These are phyloP conservation scores for Cutaneotrichosporon sp. DNA, from an alignment of 1,284 basidiomycete genomes.

Conservation along the genomic window DNA sequence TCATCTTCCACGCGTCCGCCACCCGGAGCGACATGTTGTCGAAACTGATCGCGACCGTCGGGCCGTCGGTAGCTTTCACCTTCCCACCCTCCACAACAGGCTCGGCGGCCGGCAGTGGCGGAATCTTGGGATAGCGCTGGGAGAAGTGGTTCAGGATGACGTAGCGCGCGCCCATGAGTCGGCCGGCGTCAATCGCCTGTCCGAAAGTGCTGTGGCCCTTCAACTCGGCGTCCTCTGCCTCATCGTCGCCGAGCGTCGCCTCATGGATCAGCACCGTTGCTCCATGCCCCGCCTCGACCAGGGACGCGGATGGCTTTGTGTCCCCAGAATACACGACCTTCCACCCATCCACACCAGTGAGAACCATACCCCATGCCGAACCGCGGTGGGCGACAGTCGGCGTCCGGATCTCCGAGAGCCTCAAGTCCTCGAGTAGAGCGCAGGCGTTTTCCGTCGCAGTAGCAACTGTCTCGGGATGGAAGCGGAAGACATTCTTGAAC, in stretches of 20 bases:
- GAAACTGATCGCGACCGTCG: conserved; percentile 70
- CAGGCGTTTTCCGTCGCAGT: neutral
- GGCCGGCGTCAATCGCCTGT: conserved; percentile 76
- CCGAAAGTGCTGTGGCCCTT: conserved; percentile 90
- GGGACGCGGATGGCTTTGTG: conserved; percentile 70
- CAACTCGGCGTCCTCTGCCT: conserved; percentile 65
- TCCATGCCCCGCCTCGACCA: conserved; percentile 66
- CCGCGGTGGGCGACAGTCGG: conserved; percentile 73
- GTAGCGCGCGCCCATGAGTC: conserved; percentile 77
- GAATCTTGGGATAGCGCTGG: conserved; percentile 85
- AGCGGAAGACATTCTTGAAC: conserved; percentile 21
- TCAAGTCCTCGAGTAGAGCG: conserved; percentile 29
- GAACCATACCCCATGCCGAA: conserved; percentile 66
- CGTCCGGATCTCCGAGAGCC: conserved; percentile 57
- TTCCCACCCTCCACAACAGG: conserved; percentile 2
- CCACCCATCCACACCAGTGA: conserved; percentile 73
- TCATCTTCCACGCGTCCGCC: conserved; percentile 77
- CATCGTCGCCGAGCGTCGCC: conserved; percentile 79
- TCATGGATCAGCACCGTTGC: conserved; percentile 90
- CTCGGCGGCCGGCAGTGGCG: conserved; percentile 52
- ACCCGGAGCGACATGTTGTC: conserved; percentile 73
- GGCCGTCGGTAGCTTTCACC: conserved; percentile 16
- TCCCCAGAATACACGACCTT: conserved; percentile 82
- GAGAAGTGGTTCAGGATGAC: conserved; percentile 93
- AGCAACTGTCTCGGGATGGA: conserved; percentile 6